These are phyloP conservation scores for Tetraselmis striata DNA, from an alignment of 139 green algal genomes.

Conservation along the genomic window DNA sequence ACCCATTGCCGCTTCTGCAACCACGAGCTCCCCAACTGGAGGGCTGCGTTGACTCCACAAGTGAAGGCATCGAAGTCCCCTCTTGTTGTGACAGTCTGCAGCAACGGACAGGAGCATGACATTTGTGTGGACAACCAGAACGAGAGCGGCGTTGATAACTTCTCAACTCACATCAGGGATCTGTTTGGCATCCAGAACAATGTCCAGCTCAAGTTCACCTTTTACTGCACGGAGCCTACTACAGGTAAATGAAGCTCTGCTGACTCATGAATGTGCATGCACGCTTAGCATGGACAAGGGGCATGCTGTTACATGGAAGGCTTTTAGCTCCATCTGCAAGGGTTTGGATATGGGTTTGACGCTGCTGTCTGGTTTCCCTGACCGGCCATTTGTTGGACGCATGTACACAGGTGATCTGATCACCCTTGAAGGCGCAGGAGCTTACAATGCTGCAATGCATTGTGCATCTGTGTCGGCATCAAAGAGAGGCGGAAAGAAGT, in stretches of 20 bases:
- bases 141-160: not conserved
- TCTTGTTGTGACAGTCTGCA: not conserved
- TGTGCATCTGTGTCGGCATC: not conserved
- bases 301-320: too few species aligned
- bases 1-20: not conserved
- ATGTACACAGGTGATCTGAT: not conserved
- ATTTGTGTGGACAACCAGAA: not conserved
- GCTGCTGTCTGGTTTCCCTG: too few species aligned
- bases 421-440: not conserved
- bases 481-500: not conserved
- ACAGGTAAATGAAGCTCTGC: not conserved
- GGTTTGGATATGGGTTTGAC: too few species aligned
- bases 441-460: not conserved
- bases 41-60: not conserved
- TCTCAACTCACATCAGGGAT: not conserved
- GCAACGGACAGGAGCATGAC: not conserved
- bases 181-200: not conserved
- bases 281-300: too few species aligned
- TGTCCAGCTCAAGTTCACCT: not conserved
- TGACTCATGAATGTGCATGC: too few species aligned
- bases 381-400: too few species aligned
- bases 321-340: too few species aligned
- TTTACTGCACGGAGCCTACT: not conserved
- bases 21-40: not conserved
- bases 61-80: not conserved